A percentile compares a stretch with the other conserved stretches of the same genome.
phyloP scores from a whole-genome alignment of 2,329 filamentous ascomycete genomes.

The Thermothelomyces thermophilus region DNA sequence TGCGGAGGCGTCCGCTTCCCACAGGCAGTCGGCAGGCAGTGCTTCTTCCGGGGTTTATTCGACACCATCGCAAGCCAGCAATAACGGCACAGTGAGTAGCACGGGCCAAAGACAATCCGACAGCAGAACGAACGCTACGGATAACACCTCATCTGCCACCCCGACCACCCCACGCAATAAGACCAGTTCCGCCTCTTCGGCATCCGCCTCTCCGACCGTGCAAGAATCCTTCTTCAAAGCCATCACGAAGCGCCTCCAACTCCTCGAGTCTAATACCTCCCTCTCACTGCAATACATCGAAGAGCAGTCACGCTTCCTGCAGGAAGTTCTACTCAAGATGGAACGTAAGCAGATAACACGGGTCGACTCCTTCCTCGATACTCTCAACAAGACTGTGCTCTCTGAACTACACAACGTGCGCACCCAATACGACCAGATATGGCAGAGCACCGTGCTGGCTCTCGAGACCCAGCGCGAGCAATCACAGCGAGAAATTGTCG shows the following conservation, averaged over 20 bases:
- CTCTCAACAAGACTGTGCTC: slow-evolving; percentile 81
- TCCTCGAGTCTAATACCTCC: slow-evolving; percentile 87
- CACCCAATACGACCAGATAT: slow-evolving; percentile 89
- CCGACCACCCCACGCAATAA: slow-evolving; percentile 30
- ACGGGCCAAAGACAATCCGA: slow-evolving; percentile 12
- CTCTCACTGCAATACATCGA: slow-evolving; percentile 94
- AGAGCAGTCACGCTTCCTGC: slow-evolving; percentile 84
- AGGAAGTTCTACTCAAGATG: slow-evolving; percentile 78
- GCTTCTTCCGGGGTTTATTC: slow-evolving; percentile 5
- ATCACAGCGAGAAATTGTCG: slow-evolving; percentile 74
- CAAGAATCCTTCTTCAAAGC: slow-evolving; percentile 98
- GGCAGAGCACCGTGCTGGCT: slow-evolving; percentile 91
- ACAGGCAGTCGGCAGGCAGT: slow-evolving; percentile 8
- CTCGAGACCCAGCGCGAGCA: slow-evolving; percentile 83
- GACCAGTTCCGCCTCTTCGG: slow-evolving; percentile 34
- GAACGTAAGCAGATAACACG: slow-evolving; percentile 84
- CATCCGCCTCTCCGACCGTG: slow-evolving; percentile 66
- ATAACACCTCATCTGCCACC: slow-evolving; percentile 7
- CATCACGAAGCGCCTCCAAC: slow-evolving; percentile 83
- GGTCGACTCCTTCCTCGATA: slow-evolving; percentile 72
- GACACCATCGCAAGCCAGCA: not conserved
- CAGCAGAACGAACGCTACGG: slow-evolving; percentile 1
- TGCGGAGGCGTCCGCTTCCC: slow-evolving; percentile 2
- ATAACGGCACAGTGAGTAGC: slow-evolving; percentile 5
- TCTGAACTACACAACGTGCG: slow-evolving; percentile 71